Evolutionary conservation across 2,329 filamentous ascomycete species (phyloP), one percentile per base, ranked within the genome.

Genomic region (Hysterium pulicare): DNA sequence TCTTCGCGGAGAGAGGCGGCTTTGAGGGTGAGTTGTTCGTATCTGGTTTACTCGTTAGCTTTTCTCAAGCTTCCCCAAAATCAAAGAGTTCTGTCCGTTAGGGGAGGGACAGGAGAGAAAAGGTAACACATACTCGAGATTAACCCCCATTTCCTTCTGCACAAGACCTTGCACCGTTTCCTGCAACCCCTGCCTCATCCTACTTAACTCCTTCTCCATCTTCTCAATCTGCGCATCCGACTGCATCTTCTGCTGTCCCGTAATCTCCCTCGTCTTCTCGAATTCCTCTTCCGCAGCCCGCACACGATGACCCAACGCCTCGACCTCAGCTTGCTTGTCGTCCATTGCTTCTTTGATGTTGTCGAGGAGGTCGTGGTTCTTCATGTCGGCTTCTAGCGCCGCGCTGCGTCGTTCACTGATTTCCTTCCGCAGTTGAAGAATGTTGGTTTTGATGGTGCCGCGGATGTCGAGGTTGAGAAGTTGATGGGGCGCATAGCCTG

Each of bases 141-240:
- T 94, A 10, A 89, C 93, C 57, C 90, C 95, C 81, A 97, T 95
- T 72, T 97, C 90, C 42, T 88, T 78, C 68, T 96, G 91, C 66
- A 96, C 90, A 79, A 96, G 85, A 36, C 95, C 69, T 68, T 96
- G 88, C 40, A 96, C 86, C 24, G 84, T 90, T 66, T 96, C 91
- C 2, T 82, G 84, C 22, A 96, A 73, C 9, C 84, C 85, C 2
- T 85, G 81, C 32, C 90, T 80, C 88, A 97, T 95, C 64, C 90
- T 88, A 35, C 87, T 86, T n/a, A 98, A 74, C 66, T 98, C 90
- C 69, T 95, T 96, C 71, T 98, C 93, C 85, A 96, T 94, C 74
- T 93, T 93, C 69, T 98, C 93, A 57, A 98, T 95, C 66, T 97
- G 91, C 7, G 90, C 83, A 63, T 97, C 93, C 2, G 84, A 88